These are phyloP conservation scores for Hanseniaspora lindneri DNA, from an alignment of 805 yeast genomes.

Conservation along the genomic window DNA sequence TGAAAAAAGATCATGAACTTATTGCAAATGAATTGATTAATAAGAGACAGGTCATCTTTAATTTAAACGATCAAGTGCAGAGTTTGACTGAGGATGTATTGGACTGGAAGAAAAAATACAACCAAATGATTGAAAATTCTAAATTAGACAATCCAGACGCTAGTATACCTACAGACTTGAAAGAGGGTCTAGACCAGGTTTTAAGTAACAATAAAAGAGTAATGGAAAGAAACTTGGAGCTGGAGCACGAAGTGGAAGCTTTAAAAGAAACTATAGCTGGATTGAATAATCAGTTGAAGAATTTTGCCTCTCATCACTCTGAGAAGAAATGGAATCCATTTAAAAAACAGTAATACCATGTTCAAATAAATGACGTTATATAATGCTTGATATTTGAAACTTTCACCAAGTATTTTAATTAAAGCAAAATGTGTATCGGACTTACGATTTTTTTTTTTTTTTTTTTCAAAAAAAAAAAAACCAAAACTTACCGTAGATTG, in stretches of 20 bases:
- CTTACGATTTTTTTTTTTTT: too few relatives aligned
- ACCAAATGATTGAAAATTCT: conserved; percentile 18
- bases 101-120: conserved; percentile 26
- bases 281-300: conserved; percentile 23
- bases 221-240: conserved; percentile 47
- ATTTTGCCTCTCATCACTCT: too few relatives aligned
- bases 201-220: conserved; percentile 53
- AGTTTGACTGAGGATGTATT: conserved; percentile 40
- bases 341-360: neutral
- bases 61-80: conserved; percentile 59
- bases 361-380: neutral
- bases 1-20: conserved; percentile 73
- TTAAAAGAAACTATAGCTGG: conserved; percentile 35
- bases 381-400: too few relatives aligned
- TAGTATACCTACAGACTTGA: conserved; percentile 32
- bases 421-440: too few relatives aligned
- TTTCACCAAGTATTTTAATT: too few relatives aligned
- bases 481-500: too few relatives aligned
- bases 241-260: conserved; percentile 41
- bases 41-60: conserved; percentile 63
- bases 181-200: conserved; percentile 44
- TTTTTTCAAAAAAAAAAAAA: too few relatives aligned
- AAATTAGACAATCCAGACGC: conserved; percentile 28
- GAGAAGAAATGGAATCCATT: conserved; percentile 12
- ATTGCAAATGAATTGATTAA: conserved; percentile 80